Base-by-base conservation (phyloP, 176 grass and related monocot species). In the Eleusine indica region DNA sequence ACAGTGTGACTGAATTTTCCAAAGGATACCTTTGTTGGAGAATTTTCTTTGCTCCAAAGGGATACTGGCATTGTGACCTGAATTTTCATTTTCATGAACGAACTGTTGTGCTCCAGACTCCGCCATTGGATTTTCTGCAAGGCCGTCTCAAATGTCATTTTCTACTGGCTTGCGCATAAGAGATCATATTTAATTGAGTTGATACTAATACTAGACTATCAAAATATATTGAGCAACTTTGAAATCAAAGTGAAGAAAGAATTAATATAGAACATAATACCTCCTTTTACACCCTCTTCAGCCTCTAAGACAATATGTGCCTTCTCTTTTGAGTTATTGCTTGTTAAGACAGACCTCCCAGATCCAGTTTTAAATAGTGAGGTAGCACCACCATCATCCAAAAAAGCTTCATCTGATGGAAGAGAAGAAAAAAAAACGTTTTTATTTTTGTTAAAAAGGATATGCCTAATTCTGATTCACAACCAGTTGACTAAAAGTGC, bases 381-480 rank as follows among this genome's bases (percentile, higher is more conserved):
- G 80, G 76, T 64, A 42, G 43, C 49, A 82, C 19, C 28, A 57
- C 25, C 51, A 85, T 58, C 88, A 90, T 84, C 71, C 68, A 40
- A 60, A 83, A 82, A 46, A 84, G 35, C 79, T 86, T 92, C 90
- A 70, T 88, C 90, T 92, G 74, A 81, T 51, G 16, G 28, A 37
- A 49, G 47, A 18, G 74, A 54, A 79, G 3, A 7, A 7, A 74
- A 78, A 13, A 18, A 86, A 32, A 82, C 0, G 42, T 71, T 5
- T 43, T 67, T 81, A 2, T 71, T 5, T 43, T 67, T 81, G 44
- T 81, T 62, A 65, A 77, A 82, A 56, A 77, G 42, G 21, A 28
- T 25, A 75, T 74, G 61, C 21, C 39, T 80, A 51, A 53, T 80
- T 53, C 51, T 53, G 37, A 49, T 17, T 54, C 21, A 66, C 72